phyloP scores from a whole-genome alignment of 2,329 filamentous ascomycete genomes.

The Leptographium radiaticola region DNA sequence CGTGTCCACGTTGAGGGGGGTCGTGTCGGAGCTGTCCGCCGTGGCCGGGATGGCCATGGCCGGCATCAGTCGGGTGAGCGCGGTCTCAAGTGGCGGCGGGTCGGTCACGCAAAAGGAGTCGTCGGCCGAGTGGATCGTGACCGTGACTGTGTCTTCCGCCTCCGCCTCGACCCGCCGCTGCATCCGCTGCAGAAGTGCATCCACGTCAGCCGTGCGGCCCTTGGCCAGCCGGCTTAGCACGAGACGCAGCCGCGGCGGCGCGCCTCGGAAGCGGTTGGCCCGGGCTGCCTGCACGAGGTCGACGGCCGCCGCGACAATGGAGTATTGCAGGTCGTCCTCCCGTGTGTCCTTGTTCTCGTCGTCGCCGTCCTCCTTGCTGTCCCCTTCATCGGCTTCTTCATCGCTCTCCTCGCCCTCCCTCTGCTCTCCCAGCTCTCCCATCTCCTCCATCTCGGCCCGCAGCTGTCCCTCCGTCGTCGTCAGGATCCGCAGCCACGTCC shows the following conservation, averaged over 20 bases:
- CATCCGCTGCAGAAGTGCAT: conserved; percentile 15
- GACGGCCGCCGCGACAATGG: conserved; percentile 14
- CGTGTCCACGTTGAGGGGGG: conserved; percentile 46
- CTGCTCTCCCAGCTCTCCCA: conserved; percentile 12
- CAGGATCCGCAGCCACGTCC: conserved; percentile 21
- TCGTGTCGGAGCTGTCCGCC: conserved; percentile 20
- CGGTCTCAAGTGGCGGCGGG: conserved; percentile 11
- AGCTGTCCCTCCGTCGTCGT: conserved; percentile 17
- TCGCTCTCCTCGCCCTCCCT: background rate
- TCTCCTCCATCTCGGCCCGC: conserved; percentile 19
- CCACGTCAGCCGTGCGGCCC: conserved; percentile 14
- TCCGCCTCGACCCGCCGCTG: conserved; percentile 4
- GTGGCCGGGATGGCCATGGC: conserved; percentile 17
- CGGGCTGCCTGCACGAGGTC: conserved; percentile 18
- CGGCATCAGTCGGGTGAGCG: conserved; percentile 12
- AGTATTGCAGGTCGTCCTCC: conserved; percentile 10
- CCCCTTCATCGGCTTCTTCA: background rate
- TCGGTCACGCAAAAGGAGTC: conserved; percentile 12
- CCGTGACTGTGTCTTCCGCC: conserved; percentile 10
- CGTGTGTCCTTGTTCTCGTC: conserved; percentile 7
- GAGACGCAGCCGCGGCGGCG: conserved; percentile 14
- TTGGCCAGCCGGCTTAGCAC: conserved; percentile 17
- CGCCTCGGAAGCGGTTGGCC: conserved; percentile 15
- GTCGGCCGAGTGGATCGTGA: conserved; percentile 16
- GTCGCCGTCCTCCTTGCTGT: conserved; percentile 2